phyloP scores from a whole-genome alignment of 1,284 basidiomycete genomes.

The Macrocystidia cucumis region DNA sequence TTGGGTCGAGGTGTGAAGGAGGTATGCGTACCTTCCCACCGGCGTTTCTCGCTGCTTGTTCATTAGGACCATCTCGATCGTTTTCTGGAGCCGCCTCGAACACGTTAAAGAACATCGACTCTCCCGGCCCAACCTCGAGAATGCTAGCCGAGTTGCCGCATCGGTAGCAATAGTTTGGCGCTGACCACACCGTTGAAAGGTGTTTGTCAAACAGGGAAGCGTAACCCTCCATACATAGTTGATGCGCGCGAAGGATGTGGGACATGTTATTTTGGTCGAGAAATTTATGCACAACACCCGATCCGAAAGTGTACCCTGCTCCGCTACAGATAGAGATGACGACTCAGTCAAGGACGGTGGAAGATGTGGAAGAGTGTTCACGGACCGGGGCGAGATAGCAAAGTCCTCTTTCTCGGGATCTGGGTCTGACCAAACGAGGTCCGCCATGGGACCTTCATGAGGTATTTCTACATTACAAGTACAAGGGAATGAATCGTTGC shows the following conservation, averaged over 20 bases:
- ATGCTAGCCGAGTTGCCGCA: slow-evolving; percentile 98
- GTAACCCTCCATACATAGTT: slow-evolving; percentile 99
- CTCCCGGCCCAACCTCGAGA: slow-evolving; percentile 90
- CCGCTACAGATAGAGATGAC: slow-evolving; percentile 50
- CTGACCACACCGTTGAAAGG: slow-evolving; percentile 97
- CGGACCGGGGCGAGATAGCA: slow-evolving; percentile 93
- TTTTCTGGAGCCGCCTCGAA: slow-evolving; percentile 99
- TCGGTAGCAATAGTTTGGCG: slow-evolving; percentile 97
- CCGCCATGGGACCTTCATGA: slow-evolving; percentile 99
- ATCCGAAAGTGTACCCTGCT: slow-evolving; percentile 98
- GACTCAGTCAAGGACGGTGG: slow-evolving; percentile 11
- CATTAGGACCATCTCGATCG: slow-evolving; percentile 75
- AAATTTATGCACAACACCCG: slow-evolving; percentile 98
- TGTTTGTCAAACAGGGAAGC: slow-evolving; percentile 92
- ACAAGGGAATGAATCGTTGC: slow-evolving; percentile 11
- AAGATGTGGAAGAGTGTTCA: slow-evolving; percentile 12
- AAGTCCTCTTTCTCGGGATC: slow-evolving; percentile 99
- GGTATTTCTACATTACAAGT: slow-evolving; percentile 74
- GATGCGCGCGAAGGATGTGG: slow-evolving; percentile 96
- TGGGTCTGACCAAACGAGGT: slow-evolving; percentile 99
- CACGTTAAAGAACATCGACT: slow-evolving; percentile 92
- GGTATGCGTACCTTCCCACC: slow-evolving; percentile 49
- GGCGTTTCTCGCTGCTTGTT: slow-evolving; percentile 63
- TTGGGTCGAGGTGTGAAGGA: not conserved
- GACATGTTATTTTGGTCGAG: slow-evolving; percentile 92